phyloP scores from a whole-genome alignment of 2,329 filamentous ascomycete genomes.

The Celoporthe dispersa region DNA sequence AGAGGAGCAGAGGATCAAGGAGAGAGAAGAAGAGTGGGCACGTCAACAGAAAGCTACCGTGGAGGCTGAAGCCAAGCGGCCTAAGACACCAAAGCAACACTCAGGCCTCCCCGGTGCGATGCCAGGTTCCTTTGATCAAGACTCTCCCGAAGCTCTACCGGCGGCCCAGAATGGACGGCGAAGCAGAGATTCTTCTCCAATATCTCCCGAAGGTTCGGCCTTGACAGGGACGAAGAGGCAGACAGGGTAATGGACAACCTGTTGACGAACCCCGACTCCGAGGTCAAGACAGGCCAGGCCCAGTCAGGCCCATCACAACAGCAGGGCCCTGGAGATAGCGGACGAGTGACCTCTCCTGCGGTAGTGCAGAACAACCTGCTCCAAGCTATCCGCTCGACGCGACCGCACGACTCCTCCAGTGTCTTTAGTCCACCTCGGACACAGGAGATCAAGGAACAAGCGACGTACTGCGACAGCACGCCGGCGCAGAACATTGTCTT shows the following conservation, averaged over 20 bases:
- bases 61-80: constrained; percentile 45
- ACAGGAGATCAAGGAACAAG: constrained; percentile 77
- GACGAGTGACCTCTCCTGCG: constrained; percentile 63
- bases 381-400: constrained; percentile 77
- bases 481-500: constrained; percentile 75
- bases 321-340: constrained; percentile 44
- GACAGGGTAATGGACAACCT: constrained; percentile 51
- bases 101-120: constrained; percentile 66
- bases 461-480: constrained; percentile 82
- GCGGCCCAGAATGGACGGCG: constrained; percentile 45
- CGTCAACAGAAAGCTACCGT: constrained; percentile 50
- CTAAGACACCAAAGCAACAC: constrained; percentile 76
- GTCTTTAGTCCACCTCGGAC: constrained; percentile 76
- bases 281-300: constrained; percentile 23
- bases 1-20: constrained; percentile 70
- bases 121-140: constrained; percentile 72
- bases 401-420: constrained; percentile 72
- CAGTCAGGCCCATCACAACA: constrained; percentile 20
- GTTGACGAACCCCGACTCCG: constrained; percentile 40
- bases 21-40: constrained; percentile 53
- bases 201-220: constrained; percentile 69
- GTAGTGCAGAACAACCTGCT: constrained; percentile 72
- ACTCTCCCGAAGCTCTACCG: constrained; percentile 60
- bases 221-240: constrained; percentile 57
- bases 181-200: constrained; percentile 68